Evolutionary conservation across 331 rosid species (phyloP), one percentile per base, ranked within the genome.

Genomic region (Dryas integrifolia): DNA sequence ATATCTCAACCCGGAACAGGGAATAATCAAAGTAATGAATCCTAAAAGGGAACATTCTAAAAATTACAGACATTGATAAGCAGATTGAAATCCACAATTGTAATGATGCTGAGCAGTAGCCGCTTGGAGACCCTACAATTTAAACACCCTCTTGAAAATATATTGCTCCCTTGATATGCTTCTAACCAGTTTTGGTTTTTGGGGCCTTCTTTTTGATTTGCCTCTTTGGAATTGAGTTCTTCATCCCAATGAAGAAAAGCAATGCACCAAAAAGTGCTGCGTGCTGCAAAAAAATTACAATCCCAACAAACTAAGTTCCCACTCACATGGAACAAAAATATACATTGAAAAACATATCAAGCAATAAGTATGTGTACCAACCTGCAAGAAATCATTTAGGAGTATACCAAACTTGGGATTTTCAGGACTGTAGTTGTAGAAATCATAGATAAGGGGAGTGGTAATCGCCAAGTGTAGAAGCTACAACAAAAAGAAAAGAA

Each of bases 241-340:
- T 93, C 96, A 91, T 86, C 79, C 91, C 98, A 1, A 89, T 52
- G 75, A 91, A 93, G 82, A 89, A 89, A 41, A 91, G 83, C 73
- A 91, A 70, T 30, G 98, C 95, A 47, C 98, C 98, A 58, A 82
- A 86, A 71, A 93, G 90, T 65, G 98, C 95, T 3, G 66, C 41
- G 46, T 69, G 84, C 98, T 93, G 89, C 78, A 83, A 56, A 51
- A 64, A 65, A 68, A 58, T 26, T 24, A 48, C 45, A 66, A 79
- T 66, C 64, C 72, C 57, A 52, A 15, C 67, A 55, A 9, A 62
- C 52, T 21, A 59, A 21, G 75, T 64, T 73, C 48, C 67, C 45
- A 7, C 21, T 12, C 6, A 9, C 10, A 21, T 21, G 65, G 53
- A 43, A 41, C 40, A 70, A 41, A 50, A 39, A 9, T 46, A 61